phyloP scores from a whole-genome alignment of 1,284 basidiomycete genomes.

The Tylopilus sp. region DNA sequence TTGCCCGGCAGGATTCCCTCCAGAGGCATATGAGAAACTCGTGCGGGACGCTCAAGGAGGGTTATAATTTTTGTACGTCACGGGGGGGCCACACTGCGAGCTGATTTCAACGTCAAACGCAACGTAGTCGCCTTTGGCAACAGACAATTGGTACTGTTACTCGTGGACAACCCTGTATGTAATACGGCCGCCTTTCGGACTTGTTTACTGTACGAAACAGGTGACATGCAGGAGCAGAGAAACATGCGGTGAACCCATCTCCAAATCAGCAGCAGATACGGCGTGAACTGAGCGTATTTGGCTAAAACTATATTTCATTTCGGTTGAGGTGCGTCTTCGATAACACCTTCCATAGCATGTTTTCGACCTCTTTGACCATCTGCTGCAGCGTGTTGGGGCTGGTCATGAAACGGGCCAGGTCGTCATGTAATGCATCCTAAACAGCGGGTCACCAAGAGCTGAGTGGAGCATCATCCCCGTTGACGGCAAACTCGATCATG shows the following conservation, averaged over 20 bases:
- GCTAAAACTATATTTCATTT: background rate
- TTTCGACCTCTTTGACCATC: constrained; percentile 56
- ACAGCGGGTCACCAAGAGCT: constrained; percentile 54
- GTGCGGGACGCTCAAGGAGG: constrained; percentile 7
- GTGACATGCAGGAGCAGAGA: background rate
- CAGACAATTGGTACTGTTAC: too few species aligned
- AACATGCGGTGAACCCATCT: background rate
- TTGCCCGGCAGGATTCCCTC: constrained; percentile 32
- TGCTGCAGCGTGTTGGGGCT: constrained; percentile 69
- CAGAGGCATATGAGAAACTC: constrained; percentile 25
- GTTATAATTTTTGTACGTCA: background rate
- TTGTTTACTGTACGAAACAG: background rate
- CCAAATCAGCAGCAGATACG: too few species aligned
- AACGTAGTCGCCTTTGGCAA: too few species aligned
- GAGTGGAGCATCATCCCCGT: constrained; percentile 30
- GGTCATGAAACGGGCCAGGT: constrained; percentile 92
- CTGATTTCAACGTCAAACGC: background rate
- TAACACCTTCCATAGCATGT: constrained; percentile 50
- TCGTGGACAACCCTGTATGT: background rate
- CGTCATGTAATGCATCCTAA: constrained; percentile 82
- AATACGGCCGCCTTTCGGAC: background rate
- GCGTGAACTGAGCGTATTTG: background rate
- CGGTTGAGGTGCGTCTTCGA: constrained; percentile 1
- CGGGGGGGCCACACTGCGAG: background rate
- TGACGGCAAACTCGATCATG: constrained; percentile 34